Base-by-base conservation (phyloP, 495 filamentous ascomycete species). In the Daldinia loculata region DNA sequence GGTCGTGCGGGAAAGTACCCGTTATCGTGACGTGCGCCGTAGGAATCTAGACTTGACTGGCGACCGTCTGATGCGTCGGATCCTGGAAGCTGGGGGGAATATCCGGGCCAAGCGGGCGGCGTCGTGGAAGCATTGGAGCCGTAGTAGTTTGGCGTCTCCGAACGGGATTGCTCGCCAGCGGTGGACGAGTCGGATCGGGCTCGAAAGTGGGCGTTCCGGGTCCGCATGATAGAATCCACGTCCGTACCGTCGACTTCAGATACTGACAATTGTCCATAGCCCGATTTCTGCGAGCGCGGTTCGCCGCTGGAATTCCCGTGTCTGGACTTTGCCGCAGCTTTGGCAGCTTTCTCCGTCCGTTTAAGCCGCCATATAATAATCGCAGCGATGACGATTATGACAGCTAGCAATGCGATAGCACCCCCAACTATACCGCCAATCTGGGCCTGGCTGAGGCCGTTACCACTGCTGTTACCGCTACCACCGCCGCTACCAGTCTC, bases 391-490 rank as follows among this genome's bases (percentile, higher is more conserved):
- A 62, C 61, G 19, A 84, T 14, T 14, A 84, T 76, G 38, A 78
- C 65, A 8, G 81, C n/a, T 0, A 84, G 61, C 0, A 84, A 39
- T 7, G 71, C 75, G n/a, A 83, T 71, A 5, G 75, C 81, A 11
- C 81, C 83, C 39, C 75, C 78, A n/a, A 84, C 74, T 58, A 85
- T 84, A 6, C 83, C 83, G 2, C 80, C 83, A 0, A 85, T 61
- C 9, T 79, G 76, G 0, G 70, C 70, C 1, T 56, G 53, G 12
- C 76, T 79, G 36, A 85, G 79, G 9, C 71, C 70, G 2, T 50
- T 50, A 3, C 48, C 39, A 14, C 41, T 36, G 19, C 48, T 27
- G n/a, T 32, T 15, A 4, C 66, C 65, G 19, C 41, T 59, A 2
- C 58, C 51, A 34, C 63, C 30, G 22, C 70, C 67, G 19, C 53